Base-by-base conservation (phyloP, 2,329 filamentous ascomycete species). In the Microcera coccophila region DNA sequence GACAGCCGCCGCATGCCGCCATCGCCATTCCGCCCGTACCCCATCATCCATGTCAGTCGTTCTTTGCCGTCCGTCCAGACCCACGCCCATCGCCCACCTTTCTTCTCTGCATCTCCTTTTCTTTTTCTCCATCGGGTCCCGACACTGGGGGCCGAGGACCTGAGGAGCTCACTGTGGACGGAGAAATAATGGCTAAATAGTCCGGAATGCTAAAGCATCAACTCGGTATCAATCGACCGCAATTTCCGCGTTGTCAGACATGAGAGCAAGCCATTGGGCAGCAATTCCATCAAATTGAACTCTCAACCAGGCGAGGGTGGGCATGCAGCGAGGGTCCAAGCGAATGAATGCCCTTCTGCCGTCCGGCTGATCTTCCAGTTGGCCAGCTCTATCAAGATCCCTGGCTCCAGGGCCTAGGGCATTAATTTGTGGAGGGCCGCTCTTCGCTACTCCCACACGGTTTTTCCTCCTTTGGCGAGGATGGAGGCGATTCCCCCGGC, bases 301-400 rank as follows among this genome's bases (percentile, higher is more conserved):
- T 33, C 41, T 35, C 29, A 33, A 34, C 38, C 15, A 32, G 31
- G 38, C 34, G 39, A 44, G 46, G 35, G 42, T 47, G 40, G 42
- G 46, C 50, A 48, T 35, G 22, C 20, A 26, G 28, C 36, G 42
- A 60, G 52, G 62, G 66, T 61, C 62, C 64, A 66, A 68, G 67
- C 66, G 62, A 66, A 54, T 35, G 57, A 34, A 5, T 37, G 29
- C 56, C 54, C 53, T 61, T 62, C 60, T 54, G 61, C 49, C 52
- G 47, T 58, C 67, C 61, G 68, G 60, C 61, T 66, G 54, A 48
- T 59, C 53, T 67, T 72, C 68, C 68, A 66, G 69, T 70, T 73
- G 70, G 70, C 59, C 64, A 64, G 62, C 45, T 61, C 60, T 48
- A 47, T 46, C 50, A 45, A 40, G 43, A 58, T 55, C 56, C 59